These are phyloP conservation scores for Colletotrichum caudatum DNA, from an alignment of 2,329 filamentous ascomycete genomes.

Conservation along the genomic window DNA sequence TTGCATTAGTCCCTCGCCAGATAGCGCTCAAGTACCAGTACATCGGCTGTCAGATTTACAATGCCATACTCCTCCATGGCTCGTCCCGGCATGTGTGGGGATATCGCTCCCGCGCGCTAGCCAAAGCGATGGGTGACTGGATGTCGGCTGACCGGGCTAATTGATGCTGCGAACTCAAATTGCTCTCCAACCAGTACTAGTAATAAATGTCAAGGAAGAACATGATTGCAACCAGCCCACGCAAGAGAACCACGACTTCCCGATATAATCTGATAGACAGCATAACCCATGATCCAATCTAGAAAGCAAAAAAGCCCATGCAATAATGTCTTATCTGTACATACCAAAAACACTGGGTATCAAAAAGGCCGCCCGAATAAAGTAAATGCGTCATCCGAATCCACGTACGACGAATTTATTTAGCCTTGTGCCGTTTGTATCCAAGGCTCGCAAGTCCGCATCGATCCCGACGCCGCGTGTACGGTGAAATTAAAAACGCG, in stretches of 20 bases:
- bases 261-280: slow-evolving; percentile 2
- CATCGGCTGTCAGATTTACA: slow-evolving; percentile 11
- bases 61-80: slow-evolving; percentile 10
- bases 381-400: slow-evolving; percentile 4
- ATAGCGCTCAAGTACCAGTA: slow-evolving; percentile 36
- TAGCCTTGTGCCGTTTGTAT: neutral
- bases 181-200: neutral
- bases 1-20: slow-evolving; percentile 24
- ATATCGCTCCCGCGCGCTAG: slow-evolving; percentile 30
- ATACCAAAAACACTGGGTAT: slow-evolving; percentile 27
- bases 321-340: neutral
- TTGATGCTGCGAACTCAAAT: slow-evolving; percentile 1
- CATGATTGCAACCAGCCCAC: neutral
- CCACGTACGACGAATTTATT: neutral
- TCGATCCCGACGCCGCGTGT: neutral
- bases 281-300: neutral
- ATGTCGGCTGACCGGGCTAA: slow-evolving; percentile 6
- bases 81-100: slow-evolving; percentile 28
- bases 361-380: slow-evolving; percentile 22
- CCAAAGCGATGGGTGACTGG: neutral
- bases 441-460: slow-evolving; percentile 1
- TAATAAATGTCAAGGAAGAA: neutral
- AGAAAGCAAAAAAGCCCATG: neutral
- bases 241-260: neutral
- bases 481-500: neutral